Evolutionary conservation across 1,139 yeast species (phyloP), one percentile per base, ranked within the genome.

Genomic region (Petasospora rhodanensis): DNA sequence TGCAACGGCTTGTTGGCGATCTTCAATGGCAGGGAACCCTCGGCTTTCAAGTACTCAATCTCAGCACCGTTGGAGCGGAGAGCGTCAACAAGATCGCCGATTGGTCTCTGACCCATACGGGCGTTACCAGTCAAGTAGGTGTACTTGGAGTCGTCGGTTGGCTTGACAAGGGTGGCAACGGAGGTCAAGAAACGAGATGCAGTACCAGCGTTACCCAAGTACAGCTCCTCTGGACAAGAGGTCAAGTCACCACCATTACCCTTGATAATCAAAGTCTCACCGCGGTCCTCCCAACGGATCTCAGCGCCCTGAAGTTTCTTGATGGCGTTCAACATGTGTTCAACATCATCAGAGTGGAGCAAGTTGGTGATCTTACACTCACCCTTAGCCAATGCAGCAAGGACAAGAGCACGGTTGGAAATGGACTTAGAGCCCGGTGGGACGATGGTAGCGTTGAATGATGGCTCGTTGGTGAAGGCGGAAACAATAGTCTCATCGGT

Each of bases 361-460:
- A 91, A 66, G 59, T 91, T 91, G 46, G 79, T 80, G 48, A 91
- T 76, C 50, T 73, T 74, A 52, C 95, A 89, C 22, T 79, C 73
- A 26, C 98, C 97, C 34, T 71, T 63, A 42, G 96, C 95, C 43
- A 91, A 70, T 17, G 98, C 95, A 28, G 98, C 97, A 45, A 91
- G 67, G 14, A 91, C 76, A 45, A 91, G 70, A 7, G 97, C 98
- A 56, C 99, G 77, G 57, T 91, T 91, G 11, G 97, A 87, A 42
- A 91, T 91, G 3, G 97, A 89, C 58, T 91, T 91, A 5, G 97
- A 91, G 2, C 99, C 99, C 9, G 99, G 99, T 18, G 98, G 98
- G 18, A 70, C 67, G 27, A 91, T 68, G 6, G 56, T 50, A 22
- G 57, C 53, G 14, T 40, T 36, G 32, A 46, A 47, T 7, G 39